phyloP scores from a whole-genome alignment of 345 rosid species.

The Eucalyptus cloeziana region DNA sequence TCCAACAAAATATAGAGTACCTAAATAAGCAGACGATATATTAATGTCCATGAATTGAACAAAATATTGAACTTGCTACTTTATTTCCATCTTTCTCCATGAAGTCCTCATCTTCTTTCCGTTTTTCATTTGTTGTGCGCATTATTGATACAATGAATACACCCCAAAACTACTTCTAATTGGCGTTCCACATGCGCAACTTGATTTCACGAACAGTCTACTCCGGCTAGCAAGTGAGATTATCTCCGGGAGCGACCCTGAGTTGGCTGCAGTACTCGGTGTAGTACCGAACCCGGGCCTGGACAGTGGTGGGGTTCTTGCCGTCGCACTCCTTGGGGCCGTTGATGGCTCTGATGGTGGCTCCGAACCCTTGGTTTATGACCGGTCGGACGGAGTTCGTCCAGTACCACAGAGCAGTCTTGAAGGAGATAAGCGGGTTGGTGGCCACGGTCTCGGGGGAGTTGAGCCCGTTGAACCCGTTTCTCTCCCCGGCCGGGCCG shows the following conservation, averaged over 20 bases:
- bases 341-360: constrained; percentile 54
- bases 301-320: constrained; percentile 18
- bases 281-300: constrained; percentile 31
- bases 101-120: too few species aligned
- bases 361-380: constrained; percentile 49
- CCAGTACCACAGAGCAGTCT: constrained; percentile 72
- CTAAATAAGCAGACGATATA: too few species aligned
- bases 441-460: constrained; percentile 51
- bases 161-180: too few species aligned
- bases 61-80: not conserved
- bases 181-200: not conserved
- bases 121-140: not conserved
- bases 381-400: constrained; percentile 33
- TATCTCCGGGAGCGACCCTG: constrained; percentile 41
- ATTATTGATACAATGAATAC: not conserved
- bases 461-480: constrained; percentile 39
- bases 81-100: not conserved
- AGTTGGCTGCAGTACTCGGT: constrained; percentile 33
- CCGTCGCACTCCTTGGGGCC: constrained; percentile 44
- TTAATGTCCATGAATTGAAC: not conserved
- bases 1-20: too few species aligned
- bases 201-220: not conserved
- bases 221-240: constrained; percentile 32
- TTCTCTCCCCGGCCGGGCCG: constrained; percentile 38
- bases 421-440: constrained; percentile 40